Conservation (phyloP, 2,329 filamentous ascomycete species). For the Trichoderma semiorbis region DNA sequence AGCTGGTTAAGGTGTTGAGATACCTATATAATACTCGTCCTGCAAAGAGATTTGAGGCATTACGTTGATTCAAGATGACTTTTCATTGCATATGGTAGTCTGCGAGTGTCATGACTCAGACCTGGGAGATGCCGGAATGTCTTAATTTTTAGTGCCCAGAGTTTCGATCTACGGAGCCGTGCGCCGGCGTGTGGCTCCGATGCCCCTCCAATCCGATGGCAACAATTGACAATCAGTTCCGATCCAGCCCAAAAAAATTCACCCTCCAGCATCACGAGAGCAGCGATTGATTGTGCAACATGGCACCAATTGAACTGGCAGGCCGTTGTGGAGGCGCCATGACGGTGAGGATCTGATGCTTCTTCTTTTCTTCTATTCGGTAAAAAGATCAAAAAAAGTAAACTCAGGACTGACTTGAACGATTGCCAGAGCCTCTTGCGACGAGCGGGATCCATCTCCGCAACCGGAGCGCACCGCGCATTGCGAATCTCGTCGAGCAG, state of each 20-base stretch:
- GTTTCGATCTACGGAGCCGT: background rate
- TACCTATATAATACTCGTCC: conserved; percentile 7
- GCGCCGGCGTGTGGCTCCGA: background rate
- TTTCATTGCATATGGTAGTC: background rate
- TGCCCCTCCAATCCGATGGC: conserved; percentile 33
- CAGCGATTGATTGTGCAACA: conserved; percentile 27
- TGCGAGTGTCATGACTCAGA: background rate
- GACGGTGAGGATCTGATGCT: conserved; percentile 36
- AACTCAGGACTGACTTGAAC: background rate
- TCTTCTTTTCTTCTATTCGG: background rate
- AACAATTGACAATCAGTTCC: conserved; percentile 33
- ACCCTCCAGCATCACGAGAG: conserved; percentile 23
- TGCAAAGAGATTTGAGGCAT: background rate
- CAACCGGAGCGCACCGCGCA: conserved; percentile 11
- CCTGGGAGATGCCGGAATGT: background rate
- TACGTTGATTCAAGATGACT: background rate
- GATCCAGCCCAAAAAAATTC: conserved; percentile 27
- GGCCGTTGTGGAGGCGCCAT: conserved; percentile 47
- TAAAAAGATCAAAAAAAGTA: conserved; percentile 14
- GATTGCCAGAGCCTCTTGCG: conserved; percentile 37
- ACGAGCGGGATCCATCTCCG: conserved; percentile 32
- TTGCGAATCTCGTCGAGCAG: conserved; percentile 26
- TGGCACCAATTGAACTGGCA: conserved; percentile 51
- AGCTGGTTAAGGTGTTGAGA: background rate
- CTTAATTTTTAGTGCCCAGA: background rate